Evolutionary conservation across 305 asterid species (phyloP).

Genomic region (Stenogyne calaminthoides): DNA sequence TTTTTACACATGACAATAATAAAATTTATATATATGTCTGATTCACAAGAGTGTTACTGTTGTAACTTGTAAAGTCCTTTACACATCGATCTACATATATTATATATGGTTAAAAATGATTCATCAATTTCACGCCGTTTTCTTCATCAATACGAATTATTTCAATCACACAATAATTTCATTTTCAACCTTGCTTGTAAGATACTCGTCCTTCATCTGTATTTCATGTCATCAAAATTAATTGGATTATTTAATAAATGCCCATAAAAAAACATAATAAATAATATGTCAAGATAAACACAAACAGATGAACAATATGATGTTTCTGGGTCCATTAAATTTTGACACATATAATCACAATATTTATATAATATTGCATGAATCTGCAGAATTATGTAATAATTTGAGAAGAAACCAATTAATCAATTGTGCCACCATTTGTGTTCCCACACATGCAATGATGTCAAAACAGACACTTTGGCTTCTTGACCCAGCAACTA

Average conservation of each 20-base stretch:
- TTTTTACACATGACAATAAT: no score
- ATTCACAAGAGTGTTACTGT: neutral
- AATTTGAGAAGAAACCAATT: conserved; percentile 29
- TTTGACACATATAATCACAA: conserved; percentile 10
- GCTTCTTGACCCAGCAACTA: conserved; percentile 69
- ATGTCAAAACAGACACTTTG: conserved; percentile 41
- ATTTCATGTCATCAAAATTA: conserved; percentile 32
- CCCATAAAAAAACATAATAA: conserved; percentile 34
- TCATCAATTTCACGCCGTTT: conserved; percentile 21
- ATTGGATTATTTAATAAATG: neutral
- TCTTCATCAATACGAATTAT: conserved; percentile 8
- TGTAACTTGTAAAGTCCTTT: neutral
- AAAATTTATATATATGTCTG: no score
- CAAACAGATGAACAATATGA: conserved; percentile 41
- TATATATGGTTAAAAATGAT: neutral
- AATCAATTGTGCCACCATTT: conserved; percentile 14
- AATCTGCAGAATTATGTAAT: conserved; percentile 30
- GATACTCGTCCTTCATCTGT: conserved; percentile 34
- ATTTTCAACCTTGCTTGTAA: conserved; percentile 38
- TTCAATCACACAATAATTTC: neutral
- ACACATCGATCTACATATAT: neutral
- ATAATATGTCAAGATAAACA: conserved; percentile 38
- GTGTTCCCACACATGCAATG: conserved; percentile 39
- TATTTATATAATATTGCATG: neutral
- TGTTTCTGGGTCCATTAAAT: conserved; percentile 29